phyloP scores from a whole-genome alignment of 352 stramenopile genomes.

The Globisporangium alternatum region DNA sequence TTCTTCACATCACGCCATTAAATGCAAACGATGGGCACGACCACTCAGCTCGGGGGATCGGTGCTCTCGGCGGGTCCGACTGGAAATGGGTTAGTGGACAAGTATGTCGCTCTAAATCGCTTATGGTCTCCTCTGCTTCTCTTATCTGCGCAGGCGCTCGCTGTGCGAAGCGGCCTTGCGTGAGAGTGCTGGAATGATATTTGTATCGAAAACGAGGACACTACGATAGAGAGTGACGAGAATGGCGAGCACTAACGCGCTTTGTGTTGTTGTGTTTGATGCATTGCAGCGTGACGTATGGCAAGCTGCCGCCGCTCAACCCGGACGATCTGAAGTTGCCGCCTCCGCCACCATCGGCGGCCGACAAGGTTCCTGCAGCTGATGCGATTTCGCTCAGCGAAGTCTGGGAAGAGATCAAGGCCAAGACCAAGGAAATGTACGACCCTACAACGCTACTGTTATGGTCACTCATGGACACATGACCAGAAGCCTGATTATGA shows the following conservation, averaged over 20 bases:
- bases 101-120: slow-evolving; percentile 23
- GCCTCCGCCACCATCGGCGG: slow-evolving; percentile 67
- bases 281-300: slow-evolving; percentile 51
- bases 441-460: slow-evolving; percentile 5
- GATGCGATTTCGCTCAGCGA: slow-evolving; percentile 80
- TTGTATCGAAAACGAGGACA: background rate
- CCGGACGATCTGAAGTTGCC: slow-evolving; percentile 84
- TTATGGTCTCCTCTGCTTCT: background rate
- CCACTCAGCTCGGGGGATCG: slow-evolving; percentile 46
- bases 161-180: background rate
- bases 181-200: background rate
- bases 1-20: slow-evolving; percentile 2
- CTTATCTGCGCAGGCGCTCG: background rate
- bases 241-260: background rate
- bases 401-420: slow-evolving; percentile 84
- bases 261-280: slow-evolving; percentile 5
- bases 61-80: slow-evolving; percentile 58
- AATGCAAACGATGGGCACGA: slow-evolving; percentile 29
- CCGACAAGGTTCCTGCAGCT: slow-evolving; percentile 59
- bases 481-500: background rate
- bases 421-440: slow-evolving; percentile 76
- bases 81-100: slow-evolving; percentile 52
- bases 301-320: slow-evolving; percentile 80
- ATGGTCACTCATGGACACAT: background rate
- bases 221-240: background rate